Evolutionary conservation across 306 rosid genomes (phyloP), one percentile per base, ranked within the genome.

Genomic region (Prinsepia uniflora): DNA sequence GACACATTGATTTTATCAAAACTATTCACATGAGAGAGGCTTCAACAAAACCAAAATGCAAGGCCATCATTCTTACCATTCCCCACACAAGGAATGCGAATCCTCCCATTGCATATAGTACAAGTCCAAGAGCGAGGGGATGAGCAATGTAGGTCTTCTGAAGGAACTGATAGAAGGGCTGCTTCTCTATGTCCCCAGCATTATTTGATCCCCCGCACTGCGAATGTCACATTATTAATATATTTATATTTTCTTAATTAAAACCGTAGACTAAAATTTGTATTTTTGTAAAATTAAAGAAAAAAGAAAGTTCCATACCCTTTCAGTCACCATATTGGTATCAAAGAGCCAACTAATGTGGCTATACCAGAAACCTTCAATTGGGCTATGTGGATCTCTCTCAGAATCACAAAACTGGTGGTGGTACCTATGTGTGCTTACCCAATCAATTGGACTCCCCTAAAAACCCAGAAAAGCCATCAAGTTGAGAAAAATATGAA

Each of bases 391-490:
- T 55, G 98, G 98, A 71, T 93, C 98, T 83, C 79, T 85, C 45
- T 88, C 93, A 34, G 98, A 85, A 79, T 90, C 98, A 75, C 96
- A 88, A 57, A 88, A 93, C 70, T 90, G 96, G 81, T 93, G 98
- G 36, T 92, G 96, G 78, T 84, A 90, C 70, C 98, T 90, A 70
- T 92, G 96, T 14, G 93, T 87, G 78, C 96, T 90, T 19, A 92
- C 98, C 96, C 96, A 92, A 71, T 90, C 96, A 67, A 90, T 85
- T 46, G 98, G 98, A 63, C 78, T 90, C 24, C 96, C 96, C 98
- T 92, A 46, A 76, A 82, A 30, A 42, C 14, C 75, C 66, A 59
- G 60, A 68, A 67, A 34, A 53, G n/a, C 30, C 13, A 40, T 6
- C 8, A n/a, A 58, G 8, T 8, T 0, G 10, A 52, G 19, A 5